These are phyloP conservation scores for Colletotrichum destructivum DNA, from an alignment of 2,329 filamentous ascomycete genomes.

Conservation along the genomic window DNA sequence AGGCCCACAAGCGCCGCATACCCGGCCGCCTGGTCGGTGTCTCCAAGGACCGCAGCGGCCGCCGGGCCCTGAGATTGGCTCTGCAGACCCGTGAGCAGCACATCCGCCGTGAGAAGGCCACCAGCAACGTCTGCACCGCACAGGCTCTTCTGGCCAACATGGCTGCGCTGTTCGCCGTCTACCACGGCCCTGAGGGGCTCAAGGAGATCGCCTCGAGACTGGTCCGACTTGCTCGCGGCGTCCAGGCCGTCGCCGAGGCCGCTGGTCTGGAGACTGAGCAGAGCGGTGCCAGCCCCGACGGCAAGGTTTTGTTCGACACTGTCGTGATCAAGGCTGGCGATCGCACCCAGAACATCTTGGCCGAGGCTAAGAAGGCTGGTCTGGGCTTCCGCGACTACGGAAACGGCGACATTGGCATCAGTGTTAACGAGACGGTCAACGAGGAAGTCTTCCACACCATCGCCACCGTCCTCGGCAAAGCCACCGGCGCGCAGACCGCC, in stretches of 20 bases:
- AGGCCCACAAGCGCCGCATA: constrained; percentile 95
- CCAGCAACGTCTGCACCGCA: constrained; percentile 96
- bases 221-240: constrained; percentile 77
- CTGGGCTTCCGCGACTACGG: constrained; percentile 77
- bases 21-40: constrained; percentile 92
- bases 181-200: constrained; percentile 89
- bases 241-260: constrained; percentile 75
- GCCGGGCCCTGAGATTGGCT: constrained; percentile 85
- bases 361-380: constrained; percentile 63
- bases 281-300: constrained; percentile 68
- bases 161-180: constrained; percentile 94
- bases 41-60: constrained; percentile 90
- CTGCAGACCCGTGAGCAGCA: constrained; percentile 96
- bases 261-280: constrained; percentile 76
- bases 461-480: constrained; percentile 50
- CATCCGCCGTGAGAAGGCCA: constrained; percentile 95
- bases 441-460: constrained; percentile 65
- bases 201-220: constrained; percentile 86
- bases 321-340: constrained; percentile 75
- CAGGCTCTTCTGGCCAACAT: constrained; percentile 96
- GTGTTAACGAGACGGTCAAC: constrained; percentile 79
- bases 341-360: constrained; percentile 65
- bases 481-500: constrained; percentile 51
- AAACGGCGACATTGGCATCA: constrained; percentile 77
- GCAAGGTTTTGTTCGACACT: constrained; percentile 82